Conservation (phyloP, 2,329 filamentous ascomycete genomes). For the Alternaria incomplexa region DNA sequence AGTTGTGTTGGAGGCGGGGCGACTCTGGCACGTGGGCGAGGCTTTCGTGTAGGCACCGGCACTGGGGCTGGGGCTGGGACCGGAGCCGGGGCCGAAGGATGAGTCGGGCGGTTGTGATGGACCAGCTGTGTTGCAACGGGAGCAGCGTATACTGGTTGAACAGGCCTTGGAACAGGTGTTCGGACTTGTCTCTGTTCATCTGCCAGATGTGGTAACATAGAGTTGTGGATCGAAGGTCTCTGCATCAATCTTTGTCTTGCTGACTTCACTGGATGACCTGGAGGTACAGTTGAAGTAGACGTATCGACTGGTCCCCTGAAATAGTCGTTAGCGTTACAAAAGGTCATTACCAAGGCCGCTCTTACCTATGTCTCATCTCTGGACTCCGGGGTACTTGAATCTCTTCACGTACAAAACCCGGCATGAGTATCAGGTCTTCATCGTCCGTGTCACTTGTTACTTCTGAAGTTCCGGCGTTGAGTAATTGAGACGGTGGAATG, state of each 20-base stretch:
- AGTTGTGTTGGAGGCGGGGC: constrained; percentile 6
- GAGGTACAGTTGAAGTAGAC: constrained; percentile 1
- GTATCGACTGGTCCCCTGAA: not conserved
- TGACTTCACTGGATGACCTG: constrained; percentile 13
- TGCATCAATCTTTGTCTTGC: constrained; percentile 26
- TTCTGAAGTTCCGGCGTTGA: not conserved
- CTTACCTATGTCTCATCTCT: constrained; percentile 1
- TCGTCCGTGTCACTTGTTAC: constrained; percentile 14
- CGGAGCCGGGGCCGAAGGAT: not conserved
- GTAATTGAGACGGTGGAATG: not conserved
- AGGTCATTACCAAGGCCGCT: not conserved
- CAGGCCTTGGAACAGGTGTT: not conserved
- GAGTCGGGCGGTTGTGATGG: not conserved
- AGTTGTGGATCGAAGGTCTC: constrained; percentile 25
- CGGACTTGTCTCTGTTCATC: not conserved
- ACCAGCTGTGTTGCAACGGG: constrained; percentile 6
- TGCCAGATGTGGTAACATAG: constrained; percentile 9
- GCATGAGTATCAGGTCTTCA: not conserved
- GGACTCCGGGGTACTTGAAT: constrained; percentile 11
- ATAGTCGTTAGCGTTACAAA: constrained; percentile 1
- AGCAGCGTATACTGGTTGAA: not conserved
- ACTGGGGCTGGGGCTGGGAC: not conserved
- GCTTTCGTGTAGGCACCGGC: not conserved
- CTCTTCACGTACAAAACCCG: not conserved
- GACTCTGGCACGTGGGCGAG: not conserved